Evolutionary conservation across 139 green algal species (phyloP).

Genomic region (Ettlia oleoabundans): DNA sequence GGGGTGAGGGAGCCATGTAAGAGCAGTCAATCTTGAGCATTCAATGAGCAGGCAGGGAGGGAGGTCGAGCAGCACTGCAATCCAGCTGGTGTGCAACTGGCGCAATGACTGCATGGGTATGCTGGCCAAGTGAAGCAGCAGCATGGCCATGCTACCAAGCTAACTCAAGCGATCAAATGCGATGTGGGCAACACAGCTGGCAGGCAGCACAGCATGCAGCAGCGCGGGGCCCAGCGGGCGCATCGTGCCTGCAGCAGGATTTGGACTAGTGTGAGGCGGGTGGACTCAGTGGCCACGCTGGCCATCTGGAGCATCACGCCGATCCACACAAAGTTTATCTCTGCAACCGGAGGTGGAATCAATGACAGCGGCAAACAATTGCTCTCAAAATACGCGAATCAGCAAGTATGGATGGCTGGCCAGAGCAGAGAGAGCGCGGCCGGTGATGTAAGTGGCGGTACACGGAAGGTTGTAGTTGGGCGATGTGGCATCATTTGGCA

Average conservation of each 20-base stretch:
- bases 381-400: background rate
- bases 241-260: slow-evolving; percentile 75
- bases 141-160: too few relatives aligned
- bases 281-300: slow-evolving; percentile 77
- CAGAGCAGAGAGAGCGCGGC: background rate
- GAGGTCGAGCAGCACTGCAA: too few relatives aligned
- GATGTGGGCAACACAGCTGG: background rate
- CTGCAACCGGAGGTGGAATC: slow-evolving; percentile 35
- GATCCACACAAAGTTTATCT: slow-evolving; percentile 87
- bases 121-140: too few relatives aligned
- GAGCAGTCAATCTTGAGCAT: too few relatives aligned
- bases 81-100: too few relatives aligned
- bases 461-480: too few relatives aligned
- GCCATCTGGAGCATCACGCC: slow-evolving; percentile 91
- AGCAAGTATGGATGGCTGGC: background rate
- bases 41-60: too few relatives aligned
- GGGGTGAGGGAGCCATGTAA: too few relatives aligned
- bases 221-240: background rate
- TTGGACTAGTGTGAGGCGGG: slow-evolving; percentile 85
- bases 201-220: background rate
- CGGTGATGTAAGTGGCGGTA: background rate
- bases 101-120: too few relatives aligned
- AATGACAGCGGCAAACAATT: background rate
- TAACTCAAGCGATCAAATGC: background rate
- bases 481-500: too few relatives aligned